Evolutionary conservation across 2,329 filamentous ascomycete genomes (phyloP), one percentile per base, ranked within the genome.

Genomic region (Hypocreales sp.): DNA sequence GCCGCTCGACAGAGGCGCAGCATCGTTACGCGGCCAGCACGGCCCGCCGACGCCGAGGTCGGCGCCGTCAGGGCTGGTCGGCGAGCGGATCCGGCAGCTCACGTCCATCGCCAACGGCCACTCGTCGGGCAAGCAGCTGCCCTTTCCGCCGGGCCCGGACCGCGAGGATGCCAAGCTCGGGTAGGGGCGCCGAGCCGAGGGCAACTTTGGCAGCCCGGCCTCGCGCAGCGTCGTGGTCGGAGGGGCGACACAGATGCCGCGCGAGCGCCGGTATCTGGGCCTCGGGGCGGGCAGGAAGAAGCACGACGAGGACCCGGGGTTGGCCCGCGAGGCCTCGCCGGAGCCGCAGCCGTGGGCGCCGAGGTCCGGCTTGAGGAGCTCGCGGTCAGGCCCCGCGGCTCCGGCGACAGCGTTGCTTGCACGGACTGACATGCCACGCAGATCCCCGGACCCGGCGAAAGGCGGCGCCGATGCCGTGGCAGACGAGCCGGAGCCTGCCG

Each of bases 41-140:
- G 28, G 20, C 14, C 8, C 24, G 22, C 32, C 2, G 26, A 37
- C 8, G 33, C 34, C 27, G 21, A 32, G 20, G 32, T 45, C 25
- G 6, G 27, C 25, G 5, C 44, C 41, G 5, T 30, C 35, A 3
- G 46, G 45, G 13, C 41, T 47, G 20, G 45, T 50, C 14, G 29
- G 38, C 15, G 33, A 42, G 16, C 47, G 46, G 20, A 43, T 48
- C 26, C 42, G 40, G 21, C 40, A 42, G 19, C 37, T 51, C 18
- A 38, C 37, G 14, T 41, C 34, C 4, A 35, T 45, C 3, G 36
- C 34, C 9, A 26, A 25, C 6, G 34, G 36, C 20, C 25, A 37
- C 20, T 16, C 11, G 15, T 7, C 16, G 5, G 23, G 20, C 13
- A 29, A 14, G 23, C 12, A 20, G 10, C 8, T 15, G 13, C 12